Conservation (phyloP, 2,329 filamentous ascomycete genomes). For the Aspergillus sp. region DNA sequence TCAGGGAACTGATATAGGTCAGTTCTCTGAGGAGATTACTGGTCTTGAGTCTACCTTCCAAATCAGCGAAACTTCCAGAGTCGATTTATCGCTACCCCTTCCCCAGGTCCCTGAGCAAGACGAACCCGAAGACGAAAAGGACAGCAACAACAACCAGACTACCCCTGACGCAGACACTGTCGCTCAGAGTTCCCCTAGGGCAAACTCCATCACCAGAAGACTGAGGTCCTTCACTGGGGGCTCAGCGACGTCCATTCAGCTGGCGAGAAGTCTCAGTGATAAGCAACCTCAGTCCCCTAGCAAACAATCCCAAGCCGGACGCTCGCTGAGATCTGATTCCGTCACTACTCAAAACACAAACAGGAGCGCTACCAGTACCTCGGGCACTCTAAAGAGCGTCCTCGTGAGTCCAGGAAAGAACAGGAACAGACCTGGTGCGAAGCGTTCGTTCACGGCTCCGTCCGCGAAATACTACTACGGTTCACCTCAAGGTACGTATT, state of each 20-base stretch:
- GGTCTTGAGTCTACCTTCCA: slow-evolving; percentile 4
- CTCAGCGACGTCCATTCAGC: not conserved
- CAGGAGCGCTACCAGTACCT: not conserved
- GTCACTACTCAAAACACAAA: slow-evolving; percentile 2
- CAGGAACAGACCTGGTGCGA: not conserved
- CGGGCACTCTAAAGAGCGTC: not conserved
- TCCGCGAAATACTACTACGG: slow-evolving; percentile 8
- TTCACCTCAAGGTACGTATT: slow-evolving; percentile 7
- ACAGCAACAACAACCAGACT: not conserved
- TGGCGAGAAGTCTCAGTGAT: slow-evolving; percentile 1
- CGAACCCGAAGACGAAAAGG: not conserved
- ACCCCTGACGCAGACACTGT: not conserved
- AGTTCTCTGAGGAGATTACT: slow-evolving; percentile 3
- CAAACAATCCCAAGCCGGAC: not conserved
- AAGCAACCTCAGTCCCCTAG: slow-evolving; percentile 1
- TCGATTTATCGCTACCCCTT: slow-evolving; percentile 1
- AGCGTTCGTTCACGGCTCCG: not conserved
- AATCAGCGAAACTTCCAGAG: slow-evolving; percentile 2
- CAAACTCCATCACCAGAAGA: not conserved
- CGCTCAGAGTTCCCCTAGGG: not conserved
- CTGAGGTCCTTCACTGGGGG: not conserved
- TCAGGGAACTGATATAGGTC: not conserved
- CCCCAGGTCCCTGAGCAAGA: not conserved
- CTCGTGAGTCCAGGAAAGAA: slow-evolving; percentile 1
- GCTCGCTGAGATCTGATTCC: slow-evolving; percentile 4